Evolutionary conservation across 2,329 filamentous ascomycete genomes (phyloP), one percentile per base, ranked within the genome.

Genomic region (Botrytis fabae): DNA sequence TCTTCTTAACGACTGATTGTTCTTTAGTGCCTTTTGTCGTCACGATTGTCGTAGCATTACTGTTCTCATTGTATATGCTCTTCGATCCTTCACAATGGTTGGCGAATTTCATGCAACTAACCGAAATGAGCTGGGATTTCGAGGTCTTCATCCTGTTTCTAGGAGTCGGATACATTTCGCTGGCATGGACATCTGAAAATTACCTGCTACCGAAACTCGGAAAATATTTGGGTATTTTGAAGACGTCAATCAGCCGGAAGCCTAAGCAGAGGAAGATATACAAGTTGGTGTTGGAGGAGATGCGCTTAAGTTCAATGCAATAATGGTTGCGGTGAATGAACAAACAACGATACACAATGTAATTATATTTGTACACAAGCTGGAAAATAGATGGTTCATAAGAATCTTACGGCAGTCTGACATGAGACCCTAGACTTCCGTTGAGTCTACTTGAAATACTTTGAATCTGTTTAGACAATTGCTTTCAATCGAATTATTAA

Each of bases 191-290:
- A 10, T 89, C 89, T 5, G 95, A 99, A 83, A 87, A 87, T 72
- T 87, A 89, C 71, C 57, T 96, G 7, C 92, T 98, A 74, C 89
- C 90, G 51, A 83, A 83, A 35, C 77, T 97, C 72, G 92, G 94
- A 28, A 90, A 88, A 75, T 82, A 85, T 64, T 84, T 97, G 72
- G 94, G 93, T 1, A 84, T 83, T 44, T 77, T 87, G 25, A 92
- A 90, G 79, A 83, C 87, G 69, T 83, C 81, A n/a, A 71, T 94
- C 81, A 83, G 88, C 77, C 82, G 87, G 68, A 86, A 85, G 80
- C 83, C 85, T 61, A 98, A 98, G 85, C 90, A 92, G 83, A 88
- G 94, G 76, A 97, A 97, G 83, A 86, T 91, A 83, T 98, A 98
- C 81, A 98, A 98, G 84, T 78, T 93, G 32, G 91, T 98, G 44